Percentiles rank a stretch among this genome's conserved stretches.
phyloP scores from a whole-genome alignment of 352 stramenopile species.

The Pythium aristosporum region DNA sequence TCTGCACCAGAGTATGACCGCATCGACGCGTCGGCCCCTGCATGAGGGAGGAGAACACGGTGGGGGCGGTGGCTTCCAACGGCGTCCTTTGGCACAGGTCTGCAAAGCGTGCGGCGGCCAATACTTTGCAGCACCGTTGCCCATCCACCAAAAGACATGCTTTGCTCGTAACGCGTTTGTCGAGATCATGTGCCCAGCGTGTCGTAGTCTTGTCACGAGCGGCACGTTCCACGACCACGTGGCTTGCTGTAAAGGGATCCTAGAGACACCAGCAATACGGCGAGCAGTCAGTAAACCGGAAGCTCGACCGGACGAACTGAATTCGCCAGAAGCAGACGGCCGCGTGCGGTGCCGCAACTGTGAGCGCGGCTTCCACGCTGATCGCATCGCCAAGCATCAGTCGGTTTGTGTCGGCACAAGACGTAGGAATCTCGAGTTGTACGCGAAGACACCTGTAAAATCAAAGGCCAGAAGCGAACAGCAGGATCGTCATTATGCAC shows the following conservation, averaged over 20 bases:
- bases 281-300: not conserved
- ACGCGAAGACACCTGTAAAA: not conserved
- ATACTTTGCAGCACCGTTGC: conserved; percentile 62
- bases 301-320: conserved; percentile 27
- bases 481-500: too few relatives aligned
- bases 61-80: conserved; percentile 7
- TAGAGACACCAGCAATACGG: not conserved
- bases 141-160: conserved; percentile 71
- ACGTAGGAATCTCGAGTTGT: not conserved
- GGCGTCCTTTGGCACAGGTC: conserved; percentile 10
- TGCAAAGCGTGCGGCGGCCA: conserved; percentile 52
- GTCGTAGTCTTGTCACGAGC: conserved; percentile 34
- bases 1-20: not conserved
- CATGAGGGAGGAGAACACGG: not conserved
- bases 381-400: conserved; percentile 72
- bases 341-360: conserved; percentile 60
- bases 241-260: not conserved
- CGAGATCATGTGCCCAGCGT: conserved; percentile 44
- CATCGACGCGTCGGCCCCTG: not conserved
- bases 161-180: conserved; percentile 65
- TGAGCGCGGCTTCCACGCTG: conserved; percentile 45
- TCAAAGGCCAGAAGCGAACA: too few relatives aligned
- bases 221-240: conserved; percentile 19
- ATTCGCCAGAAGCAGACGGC: conserved; percentile 44
- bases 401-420: conserved; percentile 42